Conservation (phyloP, 116 monocot genomes). For the Phalaenopsis hybrid region DNA sequence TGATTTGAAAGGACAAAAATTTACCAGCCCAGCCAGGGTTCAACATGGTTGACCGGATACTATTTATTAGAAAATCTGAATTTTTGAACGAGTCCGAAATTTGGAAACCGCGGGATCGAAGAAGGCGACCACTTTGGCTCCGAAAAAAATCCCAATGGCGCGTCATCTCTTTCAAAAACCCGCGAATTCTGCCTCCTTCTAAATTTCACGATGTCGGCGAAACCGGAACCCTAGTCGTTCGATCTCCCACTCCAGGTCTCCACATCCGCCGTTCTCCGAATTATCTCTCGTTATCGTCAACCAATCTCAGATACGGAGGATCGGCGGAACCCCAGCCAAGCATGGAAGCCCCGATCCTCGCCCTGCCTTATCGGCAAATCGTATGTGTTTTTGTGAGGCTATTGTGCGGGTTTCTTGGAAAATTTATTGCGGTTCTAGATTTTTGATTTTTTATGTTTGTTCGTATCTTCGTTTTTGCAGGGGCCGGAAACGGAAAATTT, state of each 20-base stretch:
- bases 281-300: too few species aligned
- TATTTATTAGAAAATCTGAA: too few species aligned
- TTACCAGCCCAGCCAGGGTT: background rate
- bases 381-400: too few species aligned
- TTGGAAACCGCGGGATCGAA: background rate
- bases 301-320: background rate
- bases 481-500: background rate
- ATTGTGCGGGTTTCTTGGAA: background rate
- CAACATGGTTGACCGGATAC: too few species aligned
- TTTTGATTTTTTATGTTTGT: background rate
- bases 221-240: conserved; percentile 7
- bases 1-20: too few species aligned
- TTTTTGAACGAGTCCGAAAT: too few species aligned
- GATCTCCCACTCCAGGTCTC: background rate
- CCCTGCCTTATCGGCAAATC: background rate
- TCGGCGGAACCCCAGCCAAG: conserved; percentile 1
- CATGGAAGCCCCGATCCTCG: background rate
- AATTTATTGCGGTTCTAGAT: background rate
- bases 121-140: background rate
- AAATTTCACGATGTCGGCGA: background rate
- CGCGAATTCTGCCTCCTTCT: conserved; percentile 2
- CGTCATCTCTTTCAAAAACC: conserved; percentile 12
- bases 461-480: background rate
- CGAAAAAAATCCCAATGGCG: background rate
- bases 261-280: background rate